phyloP scores from a whole-genome alignment of 345 rosid genomes.

The Mallotus nudiflorus region DNA sequence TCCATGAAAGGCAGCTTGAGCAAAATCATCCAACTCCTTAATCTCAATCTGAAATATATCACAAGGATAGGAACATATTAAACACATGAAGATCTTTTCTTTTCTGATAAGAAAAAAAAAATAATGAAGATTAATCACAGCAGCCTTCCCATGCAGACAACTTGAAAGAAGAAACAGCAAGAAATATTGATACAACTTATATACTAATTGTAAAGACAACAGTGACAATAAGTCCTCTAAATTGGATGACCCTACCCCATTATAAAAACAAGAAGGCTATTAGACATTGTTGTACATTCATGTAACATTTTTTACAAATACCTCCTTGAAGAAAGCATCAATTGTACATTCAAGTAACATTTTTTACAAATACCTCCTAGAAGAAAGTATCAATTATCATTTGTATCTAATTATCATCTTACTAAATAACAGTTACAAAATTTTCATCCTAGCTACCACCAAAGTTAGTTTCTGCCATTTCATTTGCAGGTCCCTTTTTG shows the following conservation, averaged over 20 bases:
- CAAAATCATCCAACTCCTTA: constrained; percentile 87
- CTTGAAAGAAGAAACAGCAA: background rate
- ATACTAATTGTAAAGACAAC: background rate
- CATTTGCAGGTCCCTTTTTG: background rate
- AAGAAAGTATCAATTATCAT: too few relatives aligned
- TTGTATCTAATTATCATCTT: too few relatives aligned
- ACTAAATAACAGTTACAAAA: background rate
- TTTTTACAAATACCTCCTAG: background rate
- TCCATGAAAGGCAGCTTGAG: constrained; percentile 96
- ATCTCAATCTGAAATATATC: constrained; percentile 72
- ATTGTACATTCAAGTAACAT: too few relatives aligned
- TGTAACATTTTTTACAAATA: background rate
- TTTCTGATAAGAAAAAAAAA: background rate
- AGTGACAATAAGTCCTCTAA: background rate
- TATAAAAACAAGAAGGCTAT: background rate
- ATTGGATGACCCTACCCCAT: background rate
- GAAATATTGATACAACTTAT: background rate
- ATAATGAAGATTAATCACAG: constrained; percentile 22
- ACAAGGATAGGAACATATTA: constrained; percentile 15
- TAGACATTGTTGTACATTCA: background rate
- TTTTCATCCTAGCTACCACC: too few relatives aligned
- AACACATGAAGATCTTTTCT: too few relatives aligned
- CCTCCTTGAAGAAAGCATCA: background rate
- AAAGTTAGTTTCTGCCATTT: background rate
- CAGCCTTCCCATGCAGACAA: background rate